A percentile compares a stretch with the other conserved stretches of the same genome.
Evolutionary conservation across 306 rosid genomes (phyloP).

Genomic region (Dalbergia cultrata): DNA sequence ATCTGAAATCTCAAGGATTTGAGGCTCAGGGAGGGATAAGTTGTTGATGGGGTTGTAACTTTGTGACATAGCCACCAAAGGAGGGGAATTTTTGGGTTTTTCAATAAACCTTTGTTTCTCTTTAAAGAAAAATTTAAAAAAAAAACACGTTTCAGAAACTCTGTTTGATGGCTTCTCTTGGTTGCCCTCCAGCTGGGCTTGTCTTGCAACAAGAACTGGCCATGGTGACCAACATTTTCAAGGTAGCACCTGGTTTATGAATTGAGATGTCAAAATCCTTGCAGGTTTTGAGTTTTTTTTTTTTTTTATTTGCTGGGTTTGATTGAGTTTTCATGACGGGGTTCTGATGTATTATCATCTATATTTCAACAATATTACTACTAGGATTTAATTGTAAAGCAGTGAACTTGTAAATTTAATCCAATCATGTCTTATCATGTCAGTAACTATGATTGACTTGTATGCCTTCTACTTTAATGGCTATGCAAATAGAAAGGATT

Average conservation of each 20-base stretch:
- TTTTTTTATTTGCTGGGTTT: not conserved
- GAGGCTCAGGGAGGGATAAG: slow-evolving; percentile 58
- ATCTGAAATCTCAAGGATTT: slow-evolving; percentile 42
- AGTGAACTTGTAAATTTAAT: too few species aligned
- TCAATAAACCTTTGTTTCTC: not conserved
- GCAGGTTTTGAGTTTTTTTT: not conserved
- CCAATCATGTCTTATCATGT: too few species aligned
- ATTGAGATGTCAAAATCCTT: not conserved
- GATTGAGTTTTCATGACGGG: not conserved
- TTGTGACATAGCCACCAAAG: slow-evolving; percentile 44
- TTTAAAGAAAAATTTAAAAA: not conserved
- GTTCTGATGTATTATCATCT: not conserved
- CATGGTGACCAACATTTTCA: slow-evolving; percentile 46
- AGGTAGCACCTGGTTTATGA: slow-evolving; percentile 54
- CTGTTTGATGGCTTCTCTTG: slow-evolving; percentile 76
- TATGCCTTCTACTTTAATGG: too few species aligned
- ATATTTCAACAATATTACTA: not conserved
- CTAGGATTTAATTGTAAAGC: too few species aligned
- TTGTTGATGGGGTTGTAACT: slow-evolving; percentile 52
- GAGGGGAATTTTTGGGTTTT: slow-evolving; percentile 49
- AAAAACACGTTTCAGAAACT: slow-evolving; percentile 52
- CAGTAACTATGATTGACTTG: too few species aligned
- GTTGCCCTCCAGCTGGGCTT: slow-evolving; percentile 67
- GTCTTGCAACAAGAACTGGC: slow-evolving; percentile 63
- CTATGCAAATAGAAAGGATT: too few species aligned